Conservation (phyloP, 768 basidiomycete species). For the Kwoniella dejecticola region DNA sequence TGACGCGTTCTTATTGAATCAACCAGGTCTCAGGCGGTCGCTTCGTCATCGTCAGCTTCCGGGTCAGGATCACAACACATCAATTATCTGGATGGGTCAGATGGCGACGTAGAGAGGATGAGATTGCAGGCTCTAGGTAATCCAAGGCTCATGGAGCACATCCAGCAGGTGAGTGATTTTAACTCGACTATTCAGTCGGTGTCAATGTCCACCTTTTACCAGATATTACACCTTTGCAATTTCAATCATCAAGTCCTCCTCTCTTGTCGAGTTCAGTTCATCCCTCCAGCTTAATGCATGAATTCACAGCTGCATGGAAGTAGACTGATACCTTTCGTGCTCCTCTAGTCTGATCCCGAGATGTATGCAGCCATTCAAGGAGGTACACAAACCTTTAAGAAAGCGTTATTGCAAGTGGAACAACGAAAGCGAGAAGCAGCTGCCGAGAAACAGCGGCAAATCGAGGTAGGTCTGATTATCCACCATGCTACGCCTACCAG, state of each 20-base stretch:
- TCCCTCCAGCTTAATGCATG: too few species aligned
- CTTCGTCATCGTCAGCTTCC: constrained; percentile 25
- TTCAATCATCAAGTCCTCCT: too few species aligned
- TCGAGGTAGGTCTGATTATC: constrained; percentile 43
- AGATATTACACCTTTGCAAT: too few species aligned
- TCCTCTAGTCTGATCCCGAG: constrained; percentile 83
- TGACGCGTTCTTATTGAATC: background rate
- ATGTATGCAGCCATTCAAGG: constrained; percentile 70
- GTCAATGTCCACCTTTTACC: too few species aligned
- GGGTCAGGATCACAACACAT: constrained; percentile 1
- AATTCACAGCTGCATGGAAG: too few species aligned
- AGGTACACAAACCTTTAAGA: constrained; percentile 73
- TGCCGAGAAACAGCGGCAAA: constrained; percentile 63
- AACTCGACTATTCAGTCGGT: background rate
- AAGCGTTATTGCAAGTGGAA: constrained; percentile 59
- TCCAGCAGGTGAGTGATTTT: constrained; percentile 64
- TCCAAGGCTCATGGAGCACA: constrained; percentile 72
- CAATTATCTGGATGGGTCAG: constrained; percentile 51
- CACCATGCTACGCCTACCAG: too few species aligned
- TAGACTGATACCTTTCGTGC: too few species aligned
- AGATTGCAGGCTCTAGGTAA: constrained; percentile 83
- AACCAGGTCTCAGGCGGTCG: background rate
- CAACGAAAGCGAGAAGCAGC: constrained; percentile 41
- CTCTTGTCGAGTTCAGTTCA: too few species aligned
- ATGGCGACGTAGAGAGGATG: constrained; percentile 87